These are phyloP conservation scores for Lactifluus volemus DNA, from an alignment of 768 basidiomycete genomes.

Conservation along the genomic window DNA sequence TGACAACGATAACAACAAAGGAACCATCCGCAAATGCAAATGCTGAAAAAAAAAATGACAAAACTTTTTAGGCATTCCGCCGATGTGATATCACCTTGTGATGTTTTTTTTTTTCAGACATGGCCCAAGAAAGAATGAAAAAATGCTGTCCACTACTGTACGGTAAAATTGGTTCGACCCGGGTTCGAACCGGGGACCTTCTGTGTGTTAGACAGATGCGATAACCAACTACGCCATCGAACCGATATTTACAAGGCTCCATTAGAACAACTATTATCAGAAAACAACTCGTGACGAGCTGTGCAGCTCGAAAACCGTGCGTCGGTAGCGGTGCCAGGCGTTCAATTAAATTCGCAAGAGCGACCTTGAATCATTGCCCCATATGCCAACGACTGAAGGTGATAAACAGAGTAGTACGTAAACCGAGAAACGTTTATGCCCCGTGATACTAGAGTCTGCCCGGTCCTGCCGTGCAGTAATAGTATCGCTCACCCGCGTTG, in stretches of 20 bases:
- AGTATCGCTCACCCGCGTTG: neutral
- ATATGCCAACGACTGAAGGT: neutral
- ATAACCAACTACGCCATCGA: constrained; percentile 70
- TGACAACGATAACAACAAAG: too few relatives aligned
- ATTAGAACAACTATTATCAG: neutral
- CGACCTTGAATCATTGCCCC: neutral
- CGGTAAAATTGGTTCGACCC: too few relatives aligned
- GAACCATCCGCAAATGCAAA: too few relatives aligned
- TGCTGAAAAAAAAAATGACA: too few relatives aligned
- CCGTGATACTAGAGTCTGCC: neutral
- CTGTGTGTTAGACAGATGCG: constrained; percentile 62
- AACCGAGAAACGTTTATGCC: too few relatives aligned
- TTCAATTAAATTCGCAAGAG: neutral
- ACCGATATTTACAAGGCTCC: constrained; percentile 6
- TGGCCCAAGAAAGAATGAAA: too few relatives aligned
- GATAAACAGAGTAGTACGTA: neutral
- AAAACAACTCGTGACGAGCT: neutral
- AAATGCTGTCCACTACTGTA: too few relatives aligned
- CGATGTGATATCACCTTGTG: too few relatives aligned
- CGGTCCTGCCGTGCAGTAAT: neutral
- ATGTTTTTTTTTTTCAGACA: too few relatives aligned
- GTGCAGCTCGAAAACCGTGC: too few relatives aligned
- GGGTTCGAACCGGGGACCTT: constrained; percentile 20
- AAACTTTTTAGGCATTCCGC: too few relatives aligned
- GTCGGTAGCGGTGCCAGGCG: too few relatives aligned